Base-by-base conservation (phyloP, 768 basidiomycete genomes). In the Psilocybe subaeruginosa region DNA sequence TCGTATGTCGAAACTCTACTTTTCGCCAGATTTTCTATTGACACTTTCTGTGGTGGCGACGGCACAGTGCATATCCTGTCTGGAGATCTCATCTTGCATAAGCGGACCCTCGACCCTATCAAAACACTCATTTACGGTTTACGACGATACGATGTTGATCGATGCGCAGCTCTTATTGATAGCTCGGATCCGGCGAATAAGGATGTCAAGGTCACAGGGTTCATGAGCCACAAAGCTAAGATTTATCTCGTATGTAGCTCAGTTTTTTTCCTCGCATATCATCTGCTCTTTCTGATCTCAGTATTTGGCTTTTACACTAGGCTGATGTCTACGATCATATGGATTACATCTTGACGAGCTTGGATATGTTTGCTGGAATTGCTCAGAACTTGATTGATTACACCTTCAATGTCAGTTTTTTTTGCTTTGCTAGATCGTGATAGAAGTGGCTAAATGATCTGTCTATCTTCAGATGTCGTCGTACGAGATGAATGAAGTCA, bases 311-410 rank as follows among this genome's bases (percentile, higher is more conserved):
- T 23, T 23, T 31, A 30, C 50, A 3, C 7, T 58, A 88, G 86
- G 88, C 89, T 8, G 90, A 92, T 68, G 88, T 91, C 1, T 80
- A 83, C 61, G 91, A 92, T 68, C 91, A 92, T 64, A 86, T 89
- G 78, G 90, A 91, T 57, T 88, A 88, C 60, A 85, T 89, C 37
- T 69, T 92, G 27, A 78, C 80, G 1, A 88, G 85, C 65, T 69
- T 92, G 52, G 91, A 92, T 61, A 89, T 90, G 84, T 91, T 91
- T 64, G 78, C 86, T 1, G 82, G 81, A 30, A 86, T 91, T 62
- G 79, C 85, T 5, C 87, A 91, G 66, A 91, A 91, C 67, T 69
- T 91, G 65, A 90, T 91, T 66, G 80, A 82, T 60, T 91, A 88
- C 69, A 85, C 87, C 17, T 92, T 91, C 78, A 91, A 91, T 71